phyloP scores from a whole-genome alignment of 257 asterid species.

The Hygrophila difformis region DNA sequence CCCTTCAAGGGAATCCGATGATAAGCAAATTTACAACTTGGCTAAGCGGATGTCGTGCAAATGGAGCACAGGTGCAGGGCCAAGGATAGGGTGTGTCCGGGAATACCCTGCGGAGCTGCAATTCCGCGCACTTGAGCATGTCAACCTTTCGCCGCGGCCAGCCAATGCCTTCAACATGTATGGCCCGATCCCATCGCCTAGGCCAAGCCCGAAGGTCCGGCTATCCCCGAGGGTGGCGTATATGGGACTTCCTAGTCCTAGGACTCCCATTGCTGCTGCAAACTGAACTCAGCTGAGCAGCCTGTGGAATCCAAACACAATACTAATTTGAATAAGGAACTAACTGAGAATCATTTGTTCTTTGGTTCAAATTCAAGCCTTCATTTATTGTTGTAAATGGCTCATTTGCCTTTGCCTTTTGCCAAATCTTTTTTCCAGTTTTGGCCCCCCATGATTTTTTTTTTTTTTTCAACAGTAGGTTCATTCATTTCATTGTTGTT shows the following conservation, averaged over 20 bases:
- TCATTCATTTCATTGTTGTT: no score
- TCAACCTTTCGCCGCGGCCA: conserved; percentile 80
- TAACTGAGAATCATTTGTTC: no score
- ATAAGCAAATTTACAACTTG: conserved; percentile 30
- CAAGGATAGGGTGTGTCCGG: conserved; percentile 84
- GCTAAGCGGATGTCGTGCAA: conserved; percentile 66
- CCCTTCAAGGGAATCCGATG: background rate
- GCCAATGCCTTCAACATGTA: conserved; percentile 31
- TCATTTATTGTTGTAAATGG: no score
- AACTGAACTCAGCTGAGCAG: conserved; percentile 21
- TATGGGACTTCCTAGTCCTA: conserved; percentile 91
- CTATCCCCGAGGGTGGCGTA: conserved; percentile 78
- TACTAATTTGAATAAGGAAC: no score
- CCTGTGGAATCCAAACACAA: no score
- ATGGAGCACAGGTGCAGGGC: conserved; percentile 89
- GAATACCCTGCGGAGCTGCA: conserved; percentile 84
- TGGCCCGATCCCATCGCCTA: conserved; percentile 94
- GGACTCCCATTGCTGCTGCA: conserved; percentile 49
- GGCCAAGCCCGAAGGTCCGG: conserved; percentile 80
- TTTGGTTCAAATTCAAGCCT: no score
- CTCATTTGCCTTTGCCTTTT: no score
- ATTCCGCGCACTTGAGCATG: conserved; percentile 80
- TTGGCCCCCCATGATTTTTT: no score
- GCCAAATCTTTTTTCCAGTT: no score
- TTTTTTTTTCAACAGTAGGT: no score